phyloP scores from a whole-genome alignment of 2,329 filamentous ascomycete genomes.

The Shiraia sp. region DNA sequence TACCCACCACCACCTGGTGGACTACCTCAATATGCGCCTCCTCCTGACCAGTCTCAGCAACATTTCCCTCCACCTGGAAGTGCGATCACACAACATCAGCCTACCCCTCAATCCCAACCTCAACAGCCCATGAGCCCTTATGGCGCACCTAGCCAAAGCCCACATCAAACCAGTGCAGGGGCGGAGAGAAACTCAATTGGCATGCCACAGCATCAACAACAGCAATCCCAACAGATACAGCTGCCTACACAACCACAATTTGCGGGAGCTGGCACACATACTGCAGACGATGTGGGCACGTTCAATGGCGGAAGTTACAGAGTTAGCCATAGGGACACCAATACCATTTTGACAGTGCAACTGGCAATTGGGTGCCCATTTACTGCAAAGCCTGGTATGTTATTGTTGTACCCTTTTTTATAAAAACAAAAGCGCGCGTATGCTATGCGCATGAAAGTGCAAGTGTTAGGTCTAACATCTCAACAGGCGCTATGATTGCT shows the following conservation, averaged over 20 bases:
- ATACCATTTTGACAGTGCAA: conserved; percentile 86
- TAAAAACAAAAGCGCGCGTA: too few species aligned
- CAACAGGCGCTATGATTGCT: conserved; percentile 80
- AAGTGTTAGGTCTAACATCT: too few species aligned
- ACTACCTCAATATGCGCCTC: conserved; percentile 37
- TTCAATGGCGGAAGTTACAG: conserved; percentile 96
- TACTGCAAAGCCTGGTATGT: conserved; percentile 71
- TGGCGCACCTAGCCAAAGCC: conserved; percentile 37
- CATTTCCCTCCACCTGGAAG: conserved; percentile 35
- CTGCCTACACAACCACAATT: conserved; percentile 24
- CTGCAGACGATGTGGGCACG: conserved; percentile 84
- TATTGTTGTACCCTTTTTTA: too few species aligned
- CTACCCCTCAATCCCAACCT: conserved; percentile 26
- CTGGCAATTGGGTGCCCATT: conserved; percentile 87
- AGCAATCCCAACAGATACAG: conserved; percentile 21
- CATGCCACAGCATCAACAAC: conserved; percentile 34
- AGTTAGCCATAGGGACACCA: conserved; percentile 88
- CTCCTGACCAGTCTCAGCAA: conserved; percentile 30
- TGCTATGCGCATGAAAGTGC: too few species aligned
- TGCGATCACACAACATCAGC: conserved; percentile 24
- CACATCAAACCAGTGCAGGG: conserved; percentile 9
- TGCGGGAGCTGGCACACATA: conserved; percentile 42
- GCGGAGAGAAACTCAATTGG: conserved; percentile 2
- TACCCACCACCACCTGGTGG: conserved; percentile 34
- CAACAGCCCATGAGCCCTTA: conserved; percentile 31